Evolutionary conservation across 2,329 filamentous ascomycete genomes (phyloP).

Genomic region (Xylariaceae sp.): DNA sequence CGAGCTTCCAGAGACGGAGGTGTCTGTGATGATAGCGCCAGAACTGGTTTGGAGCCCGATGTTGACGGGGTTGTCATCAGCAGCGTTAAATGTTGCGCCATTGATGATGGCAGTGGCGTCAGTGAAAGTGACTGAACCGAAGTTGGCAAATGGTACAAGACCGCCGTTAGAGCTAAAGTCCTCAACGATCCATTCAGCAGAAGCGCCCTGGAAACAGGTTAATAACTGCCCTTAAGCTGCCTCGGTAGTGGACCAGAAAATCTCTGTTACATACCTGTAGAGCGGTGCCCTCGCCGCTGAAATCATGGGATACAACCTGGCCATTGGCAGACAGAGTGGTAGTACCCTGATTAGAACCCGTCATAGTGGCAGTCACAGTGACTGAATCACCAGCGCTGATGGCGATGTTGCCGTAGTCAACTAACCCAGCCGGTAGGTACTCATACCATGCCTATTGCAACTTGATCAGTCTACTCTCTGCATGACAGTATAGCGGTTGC

Average conservation of each 20-base stretch:
- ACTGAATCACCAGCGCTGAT: conserved; percentile 10
- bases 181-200: conserved; percentile 17
- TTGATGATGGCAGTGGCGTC: conserved; percentile 13
- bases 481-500: no score
- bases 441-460: conserved; percentile 10
- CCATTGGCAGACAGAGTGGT: conserved; percentile 13
- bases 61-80: conserved; percentile 5
- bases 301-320: conserved; percentile 11
- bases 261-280: conserved; percentile 6
- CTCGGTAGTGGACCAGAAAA: background rate
- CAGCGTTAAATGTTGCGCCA: conserved; percentile 8
- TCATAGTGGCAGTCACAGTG: conserved; percentile 13
- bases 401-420: conserved; percentile 9
- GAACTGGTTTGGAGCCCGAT: conserved; percentile 10
- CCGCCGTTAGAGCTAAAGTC: conserved; percentile 9
- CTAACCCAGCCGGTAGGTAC: conserved; percentile 13
- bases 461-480: background rate
- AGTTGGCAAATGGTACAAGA: conserved; percentile 16
- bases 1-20: conserved; percentile 5
- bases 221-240: background rate
- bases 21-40: conserved; percentile 6
- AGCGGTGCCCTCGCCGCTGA: conserved; percentile 12
- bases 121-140: conserved; percentile 15
- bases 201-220: conserved; percentile 1
- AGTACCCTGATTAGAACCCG: conserved; percentile 8